phyloP scores from a whole-genome alignment of 164 flowering plant species.

The Stephania japonica region DNA sequence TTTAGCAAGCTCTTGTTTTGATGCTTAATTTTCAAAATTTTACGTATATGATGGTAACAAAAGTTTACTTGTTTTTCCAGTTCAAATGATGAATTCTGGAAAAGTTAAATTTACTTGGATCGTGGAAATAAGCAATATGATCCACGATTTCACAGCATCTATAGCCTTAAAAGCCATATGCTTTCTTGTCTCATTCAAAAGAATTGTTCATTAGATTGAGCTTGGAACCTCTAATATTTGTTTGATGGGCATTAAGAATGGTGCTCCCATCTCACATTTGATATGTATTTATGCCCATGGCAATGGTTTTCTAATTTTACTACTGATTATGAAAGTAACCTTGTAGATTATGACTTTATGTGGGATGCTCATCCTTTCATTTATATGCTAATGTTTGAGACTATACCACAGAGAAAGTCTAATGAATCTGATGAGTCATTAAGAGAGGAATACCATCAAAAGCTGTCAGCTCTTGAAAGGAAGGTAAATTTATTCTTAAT shows the following conservation, averaged over 20 bases:
- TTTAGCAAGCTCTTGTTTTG: not conserved
- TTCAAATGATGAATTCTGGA: not conserved
- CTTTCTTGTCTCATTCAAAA: not conserved
- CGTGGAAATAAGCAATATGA: not conserved
- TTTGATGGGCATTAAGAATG: not conserved
- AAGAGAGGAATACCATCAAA: constrained; percentile 94
- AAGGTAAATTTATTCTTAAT: constrained; percentile 47
- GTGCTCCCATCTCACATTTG: not conserved
- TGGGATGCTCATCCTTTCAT: not conserved
- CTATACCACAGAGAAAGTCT: constrained; percentile 60
- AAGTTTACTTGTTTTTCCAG: not conserved
- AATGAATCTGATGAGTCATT: constrained; percentile 84
- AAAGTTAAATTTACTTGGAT: not conserved
- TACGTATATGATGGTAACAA: not conserved
- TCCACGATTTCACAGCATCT: not conserved
- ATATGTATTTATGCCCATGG: not conserved
- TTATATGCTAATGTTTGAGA: constrained; percentile 9
- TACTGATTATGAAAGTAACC: not conserved
- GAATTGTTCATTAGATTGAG: not conserved
- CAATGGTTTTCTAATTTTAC: constrained; percentile 1
- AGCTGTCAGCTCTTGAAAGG: constrained; percentile 84
- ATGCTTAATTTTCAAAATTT: not conserved
- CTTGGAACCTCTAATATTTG: not conserved
- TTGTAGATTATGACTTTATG: not conserved
- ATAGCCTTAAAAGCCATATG: not conserved